phyloP scores from a whole-genome alignment of 352 stramenopile species.

The Phytophthora fragariae region DNA sequence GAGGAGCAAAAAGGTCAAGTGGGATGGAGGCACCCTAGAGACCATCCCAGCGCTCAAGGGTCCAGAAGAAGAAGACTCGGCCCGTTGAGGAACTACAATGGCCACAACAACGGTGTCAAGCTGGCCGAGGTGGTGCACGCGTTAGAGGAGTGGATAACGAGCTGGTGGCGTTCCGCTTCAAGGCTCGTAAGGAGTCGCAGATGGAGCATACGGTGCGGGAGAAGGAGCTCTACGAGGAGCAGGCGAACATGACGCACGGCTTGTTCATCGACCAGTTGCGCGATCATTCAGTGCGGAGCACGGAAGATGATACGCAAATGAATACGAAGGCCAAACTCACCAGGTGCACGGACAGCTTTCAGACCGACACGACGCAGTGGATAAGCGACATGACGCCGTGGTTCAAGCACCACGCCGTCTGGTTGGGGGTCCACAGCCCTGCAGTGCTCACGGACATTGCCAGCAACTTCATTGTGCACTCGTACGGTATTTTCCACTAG shows the following conservation, averaged over 20 bases:
- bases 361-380: slow-evolving; percentile 88
- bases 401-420: slow-evolving; percentile 88
- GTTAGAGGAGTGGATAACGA: slow-evolving; percentile 87
- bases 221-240: slow-evolving; percentile 83
- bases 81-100: slow-evolving; percentile 41
- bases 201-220: slow-evolving; percentile 82
- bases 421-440: slow-evolving; percentile 87
- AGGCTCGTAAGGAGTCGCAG: slow-evolving; percentile 82
- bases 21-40: slow-evolving; percentile 85
- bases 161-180: slow-evolving; percentile 74
- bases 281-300: slow-evolving; percentile 74
- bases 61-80: slow-evolving; percentile 82
- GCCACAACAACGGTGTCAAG: slow-evolving; percentile 52
- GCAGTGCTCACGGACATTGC: slow-evolving; percentile 89
- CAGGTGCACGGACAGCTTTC: slow-evolving; percentile 89
- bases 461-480: slow-evolving; percentile 89
- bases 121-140: slow-evolving; percentile 75
- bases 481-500: slow-evolving; percentile 85
- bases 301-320: slow-evolving; percentile 70
- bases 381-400: slow-evolving; percentile 90
- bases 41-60: slow-evolving; percentile 88
- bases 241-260: slow-evolving; percentile 77
- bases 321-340: slow-evolving; percentile 91
- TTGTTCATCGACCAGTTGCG: slow-evolving; percentile 86
- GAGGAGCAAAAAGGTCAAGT: slow-evolving; percentile 88